A percentile compares a stretch with the other conserved stretches of the same genome.
Conservation (phyloP, 1,284 basidiomycete species). For the Sphaerobolus stellatus region DNA sequence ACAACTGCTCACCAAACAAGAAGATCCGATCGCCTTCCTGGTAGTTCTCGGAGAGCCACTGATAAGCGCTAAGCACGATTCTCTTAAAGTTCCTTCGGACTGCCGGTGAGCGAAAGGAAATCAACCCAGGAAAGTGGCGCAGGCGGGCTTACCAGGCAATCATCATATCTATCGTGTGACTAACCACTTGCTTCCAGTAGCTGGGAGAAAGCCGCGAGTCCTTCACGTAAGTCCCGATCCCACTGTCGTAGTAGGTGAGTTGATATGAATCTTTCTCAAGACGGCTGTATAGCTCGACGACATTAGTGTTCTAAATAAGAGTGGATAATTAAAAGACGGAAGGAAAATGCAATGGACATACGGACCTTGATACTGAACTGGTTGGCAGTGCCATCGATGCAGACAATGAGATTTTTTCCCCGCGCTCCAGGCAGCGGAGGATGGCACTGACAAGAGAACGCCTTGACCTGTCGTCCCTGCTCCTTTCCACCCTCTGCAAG, state of each 20-base stretch:
- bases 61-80: constrained; percentile 36
- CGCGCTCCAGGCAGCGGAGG: no score
- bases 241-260: constrained; percentile 41
- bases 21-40: constrained; percentile 37
- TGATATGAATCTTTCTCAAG: constrained; percentile 28
- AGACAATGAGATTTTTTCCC: no score
- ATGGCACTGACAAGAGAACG: no score
- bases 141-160: constrained; percentile 28
- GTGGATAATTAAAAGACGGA: neutral
- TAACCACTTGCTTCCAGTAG: constrained; percentile 19
- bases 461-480: no score
- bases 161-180: constrained; percentile 26
- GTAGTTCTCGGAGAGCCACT: constrained; percentile 40
- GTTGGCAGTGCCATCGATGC: no score
- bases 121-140: neutral
- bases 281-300: constrained; percentile 34
- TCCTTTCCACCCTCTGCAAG: no score
- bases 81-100: constrained; percentile 33
- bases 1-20: constrained; percentile 36
- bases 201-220: no score
- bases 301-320: constrained; percentile 38
- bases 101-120: neutral
- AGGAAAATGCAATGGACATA: constrained; percentile 12
- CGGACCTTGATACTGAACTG: no score
- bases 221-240: constrained; percentile 39